Evolutionary conservation across 116 monocot genomes (phyloP).

Genomic region (Thalassia testudinum): DNA sequence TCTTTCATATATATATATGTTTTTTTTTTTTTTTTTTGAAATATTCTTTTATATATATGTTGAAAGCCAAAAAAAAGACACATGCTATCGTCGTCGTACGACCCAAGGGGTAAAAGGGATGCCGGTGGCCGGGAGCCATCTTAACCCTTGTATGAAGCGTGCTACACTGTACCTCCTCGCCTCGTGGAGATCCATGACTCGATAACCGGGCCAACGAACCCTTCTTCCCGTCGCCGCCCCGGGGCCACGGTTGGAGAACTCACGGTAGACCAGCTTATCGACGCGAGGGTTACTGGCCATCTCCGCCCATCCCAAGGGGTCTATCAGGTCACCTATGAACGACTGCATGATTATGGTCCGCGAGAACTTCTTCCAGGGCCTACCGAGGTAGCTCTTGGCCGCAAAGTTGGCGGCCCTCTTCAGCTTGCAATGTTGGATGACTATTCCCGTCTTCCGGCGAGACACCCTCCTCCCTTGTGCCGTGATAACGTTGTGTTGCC

Average conservation of each 20-base stretch:
- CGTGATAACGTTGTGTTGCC: conserved; percentile 6
- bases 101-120: neutral
- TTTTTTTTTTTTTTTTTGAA: no score
- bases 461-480: conserved; percentile 13
- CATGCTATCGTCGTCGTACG: no score
- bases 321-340: neutral
- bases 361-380: conserved; percentile 12
- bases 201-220: conserved; percentile 1
- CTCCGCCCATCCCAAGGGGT: conserved; percentile 1
- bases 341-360: conserved; percentile 6
- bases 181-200: neutral
- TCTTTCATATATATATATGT: no score
- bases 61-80: no score
- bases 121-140: neutral
- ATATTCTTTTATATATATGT: no score
- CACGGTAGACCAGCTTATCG: neutral
- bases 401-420: conserved; percentile 1
- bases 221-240: neutral
- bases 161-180: neutral
- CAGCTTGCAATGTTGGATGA: conserved; percentile 4
- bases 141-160: neutral
- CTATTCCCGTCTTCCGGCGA: conserved; percentile 1
- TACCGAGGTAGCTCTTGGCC: conserved; percentile 8
- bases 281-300: neutral
- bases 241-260: neutral